Conservation (phyloP, 2,329 filamentous ascomycete species). For the Phialemoniopsis sp. region DNA sequence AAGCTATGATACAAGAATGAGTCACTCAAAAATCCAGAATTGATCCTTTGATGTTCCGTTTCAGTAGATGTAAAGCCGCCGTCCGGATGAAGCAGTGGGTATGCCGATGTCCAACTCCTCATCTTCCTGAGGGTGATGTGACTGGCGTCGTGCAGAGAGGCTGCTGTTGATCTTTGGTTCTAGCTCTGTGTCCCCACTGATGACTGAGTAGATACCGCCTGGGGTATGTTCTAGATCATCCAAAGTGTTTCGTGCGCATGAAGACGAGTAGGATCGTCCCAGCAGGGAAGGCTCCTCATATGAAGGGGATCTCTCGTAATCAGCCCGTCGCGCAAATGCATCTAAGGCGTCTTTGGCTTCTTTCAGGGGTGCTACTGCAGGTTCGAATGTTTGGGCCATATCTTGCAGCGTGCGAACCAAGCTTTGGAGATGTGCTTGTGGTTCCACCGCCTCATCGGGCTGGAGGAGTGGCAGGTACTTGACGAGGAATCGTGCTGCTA, state of each 20-base stretch:
- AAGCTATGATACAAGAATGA: neutral
- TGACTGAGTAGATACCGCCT: too few species aligned
- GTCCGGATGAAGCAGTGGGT: too few species aligned
- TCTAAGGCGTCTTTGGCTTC: conserved; percentile 2
- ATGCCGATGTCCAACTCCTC: too few species aligned
- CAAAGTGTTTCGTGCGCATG: neutral
- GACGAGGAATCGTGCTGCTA: conserved; percentile 5
- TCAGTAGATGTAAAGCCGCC: too few species aligned
- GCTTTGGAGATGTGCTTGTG: conserved; percentile 5
- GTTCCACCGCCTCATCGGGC: conserved; percentile 5
- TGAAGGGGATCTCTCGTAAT: too few species aligned
- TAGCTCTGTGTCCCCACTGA: too few species aligned
- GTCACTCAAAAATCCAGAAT: neutral
- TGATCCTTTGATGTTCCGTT: too few species aligned
- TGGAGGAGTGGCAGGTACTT: conserved; percentile 7
- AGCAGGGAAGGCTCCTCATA: neutral
- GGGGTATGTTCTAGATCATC: too few species aligned
- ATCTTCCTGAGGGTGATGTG: too few species aligned
- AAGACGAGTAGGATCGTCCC: neutral
- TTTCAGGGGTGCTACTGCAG: conserved; percentile 3
- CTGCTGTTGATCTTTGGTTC: too few species aligned
- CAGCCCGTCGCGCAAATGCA: conserved; percentile 5
- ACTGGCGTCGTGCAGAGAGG: too few species aligned
- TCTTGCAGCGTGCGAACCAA: conserved; percentile 6
- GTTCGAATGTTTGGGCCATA: conserved; percentile 7